Conservation (phyloP, 2,329 filamentous ascomycete genomes). For the Exophiala alcalophila region DNA sequence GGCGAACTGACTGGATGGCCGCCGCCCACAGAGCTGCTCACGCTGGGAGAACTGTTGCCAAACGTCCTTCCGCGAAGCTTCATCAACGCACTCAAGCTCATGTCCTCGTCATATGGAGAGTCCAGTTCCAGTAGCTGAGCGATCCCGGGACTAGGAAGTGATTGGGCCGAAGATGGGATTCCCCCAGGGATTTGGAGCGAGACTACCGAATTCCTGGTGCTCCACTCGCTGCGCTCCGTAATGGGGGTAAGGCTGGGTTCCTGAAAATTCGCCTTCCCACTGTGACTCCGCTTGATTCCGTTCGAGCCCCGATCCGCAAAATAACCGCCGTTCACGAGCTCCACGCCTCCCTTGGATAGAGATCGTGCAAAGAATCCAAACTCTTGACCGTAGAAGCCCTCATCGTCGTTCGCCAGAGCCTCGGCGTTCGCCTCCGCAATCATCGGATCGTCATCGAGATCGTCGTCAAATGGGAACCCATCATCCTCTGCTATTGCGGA, state of each 20-base stretch:
- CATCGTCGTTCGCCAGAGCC: conserved; percentile 83
- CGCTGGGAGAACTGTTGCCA: conserved; percentile 74
- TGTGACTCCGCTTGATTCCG: conserved; percentile 61
- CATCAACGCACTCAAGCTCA: conserved; percentile 70
- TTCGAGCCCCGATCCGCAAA: conserved; percentile 74
- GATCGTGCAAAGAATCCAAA: conserved; percentile 85
- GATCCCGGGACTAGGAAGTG: conserved; percentile 67
- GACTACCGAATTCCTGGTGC: conserved; percentile 87
- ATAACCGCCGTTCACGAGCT: conserved; percentile 79
- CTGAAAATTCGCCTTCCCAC: conserved; percentile 69
- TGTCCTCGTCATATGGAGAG: conserved; percentile 59
- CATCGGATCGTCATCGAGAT: conserved; percentile 80
- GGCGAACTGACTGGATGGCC: conserved; percentile 38
- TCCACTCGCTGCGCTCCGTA: conserved; percentile 93
- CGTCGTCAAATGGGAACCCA: conserved; percentile 56
- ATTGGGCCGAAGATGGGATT: conserved; percentile 45
- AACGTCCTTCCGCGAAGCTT: conserved; percentile 72
- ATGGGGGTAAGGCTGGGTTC: conserved; percentile 95
- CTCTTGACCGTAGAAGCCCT: conserved; percentile 93
- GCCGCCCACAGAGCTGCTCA: conserved; percentile 52
- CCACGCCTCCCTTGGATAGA: conserved; percentile 48
- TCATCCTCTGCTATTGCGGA: conserved; percentile 44
- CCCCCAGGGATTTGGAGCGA: conserved; percentile 59
- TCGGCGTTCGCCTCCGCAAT: conserved; percentile 95
- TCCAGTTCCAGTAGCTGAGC: conserved; percentile 69